phyloP scores from a whole-genome alignment of 441 rosid genomes.

The Aleurites moluccanus region DNA sequence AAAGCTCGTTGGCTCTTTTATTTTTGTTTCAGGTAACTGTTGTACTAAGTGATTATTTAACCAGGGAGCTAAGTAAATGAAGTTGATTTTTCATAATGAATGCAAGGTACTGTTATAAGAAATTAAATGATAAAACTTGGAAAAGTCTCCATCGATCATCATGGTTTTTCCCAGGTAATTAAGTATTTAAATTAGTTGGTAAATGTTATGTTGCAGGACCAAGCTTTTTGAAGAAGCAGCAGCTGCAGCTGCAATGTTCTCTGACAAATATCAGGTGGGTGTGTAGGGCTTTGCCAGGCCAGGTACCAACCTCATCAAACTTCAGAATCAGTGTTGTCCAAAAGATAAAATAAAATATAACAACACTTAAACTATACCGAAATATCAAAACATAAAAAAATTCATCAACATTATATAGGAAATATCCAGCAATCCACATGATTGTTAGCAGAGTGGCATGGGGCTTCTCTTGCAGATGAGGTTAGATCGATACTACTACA shows the following conservation, averaged over 20 bases:
- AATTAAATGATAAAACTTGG: background rate
- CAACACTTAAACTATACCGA: background rate
- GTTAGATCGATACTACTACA: too few species aligned
- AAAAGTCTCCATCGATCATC: slow-evolving; percentile 10
- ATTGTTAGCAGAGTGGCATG: slow-evolving; percentile 14
- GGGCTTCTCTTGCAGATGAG: background rate
- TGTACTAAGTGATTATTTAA: background rate
- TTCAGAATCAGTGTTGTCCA: too few species aligned
- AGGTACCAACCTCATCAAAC: too few species aligned
- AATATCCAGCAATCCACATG: slow-evolving; percentile 21
- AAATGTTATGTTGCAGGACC: background rate
- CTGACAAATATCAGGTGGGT: slow-evolving; percentile 27
- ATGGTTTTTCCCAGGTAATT: background rate
- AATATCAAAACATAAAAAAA: too few species aligned
- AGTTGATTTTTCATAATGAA: too few species aligned
- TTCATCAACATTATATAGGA: too few species aligned
- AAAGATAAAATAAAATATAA: too few species aligned
- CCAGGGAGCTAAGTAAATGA: too few species aligned
- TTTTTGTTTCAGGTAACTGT: too few species aligned
- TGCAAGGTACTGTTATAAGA: background rate
- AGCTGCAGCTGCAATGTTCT: background rate
- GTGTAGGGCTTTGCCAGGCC: background rate
- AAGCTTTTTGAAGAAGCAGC: background rate
- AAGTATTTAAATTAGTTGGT: background rate
- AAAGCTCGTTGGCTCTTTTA: too few species aligned